phyloP scores from a whole-genome alignment of 345 rosid species.

The Rhodamnia rubescens region DNA sequence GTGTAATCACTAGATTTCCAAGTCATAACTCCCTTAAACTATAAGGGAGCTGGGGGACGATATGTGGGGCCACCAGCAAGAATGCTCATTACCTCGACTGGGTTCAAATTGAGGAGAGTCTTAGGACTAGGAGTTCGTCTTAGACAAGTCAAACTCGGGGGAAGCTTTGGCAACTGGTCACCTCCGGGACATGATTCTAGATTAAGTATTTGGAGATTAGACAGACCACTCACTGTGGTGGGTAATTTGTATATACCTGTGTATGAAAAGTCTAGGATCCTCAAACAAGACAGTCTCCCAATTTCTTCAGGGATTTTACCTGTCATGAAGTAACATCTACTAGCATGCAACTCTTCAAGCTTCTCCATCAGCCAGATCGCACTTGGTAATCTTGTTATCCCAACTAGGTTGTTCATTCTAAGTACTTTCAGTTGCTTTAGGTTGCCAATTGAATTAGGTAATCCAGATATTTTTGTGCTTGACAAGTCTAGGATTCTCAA shows the following conservation, averaged over 20 bases:
- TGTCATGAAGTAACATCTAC: neutral
- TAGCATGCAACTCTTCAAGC: neutral
- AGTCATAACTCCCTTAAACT: neutral
- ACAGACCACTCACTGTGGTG: neutral
- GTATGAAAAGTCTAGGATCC: neutral
- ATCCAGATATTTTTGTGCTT: accelerated
- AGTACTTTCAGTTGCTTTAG: neutral
- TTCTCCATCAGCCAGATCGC: neutral
- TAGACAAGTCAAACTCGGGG: neutral
- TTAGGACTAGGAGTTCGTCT: accelerated
- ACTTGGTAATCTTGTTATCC: neutral
- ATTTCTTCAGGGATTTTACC: neutral
- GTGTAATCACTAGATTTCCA: neutral
- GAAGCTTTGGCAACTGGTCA: accelerated
- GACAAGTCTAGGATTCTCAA: neutral
- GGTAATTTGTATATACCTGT: neutral
- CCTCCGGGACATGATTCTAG: neutral
- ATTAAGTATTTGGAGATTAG: neutral
- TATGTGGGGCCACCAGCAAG: no score
- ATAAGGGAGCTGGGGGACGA: no score
- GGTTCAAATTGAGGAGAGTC: no score
- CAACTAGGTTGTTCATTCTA: neutral
- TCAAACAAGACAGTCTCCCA: neutral
- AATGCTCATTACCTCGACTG: no score
- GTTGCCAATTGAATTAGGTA: no score